Percentiles rank a stretch among this genome's conserved stretches.
Conservation (phyloP, 208 protist species). For the Leishmania gerbilli region DNA sequence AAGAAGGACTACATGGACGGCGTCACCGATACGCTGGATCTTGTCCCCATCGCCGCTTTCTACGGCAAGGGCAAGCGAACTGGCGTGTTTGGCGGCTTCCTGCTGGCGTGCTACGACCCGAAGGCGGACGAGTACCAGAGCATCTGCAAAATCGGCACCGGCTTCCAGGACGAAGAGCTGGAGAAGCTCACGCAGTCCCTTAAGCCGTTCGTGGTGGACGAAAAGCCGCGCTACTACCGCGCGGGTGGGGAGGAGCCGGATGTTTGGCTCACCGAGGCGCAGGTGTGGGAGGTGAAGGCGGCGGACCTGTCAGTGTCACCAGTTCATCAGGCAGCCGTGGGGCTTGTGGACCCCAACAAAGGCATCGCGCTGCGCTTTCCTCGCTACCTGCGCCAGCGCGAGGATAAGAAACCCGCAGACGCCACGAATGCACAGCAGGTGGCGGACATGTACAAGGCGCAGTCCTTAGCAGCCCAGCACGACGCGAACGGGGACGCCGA, state of each 20-base stretch:
- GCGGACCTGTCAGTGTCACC: slow-evolving; percentile 99
- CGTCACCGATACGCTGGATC: slow-evolving; percentile 98
- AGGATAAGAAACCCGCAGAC: slow-evolving; percentile 97
- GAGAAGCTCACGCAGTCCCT: slow-evolving; percentile 70
- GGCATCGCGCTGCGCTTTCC: slow-evolving; percentile 99
- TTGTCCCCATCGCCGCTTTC: slow-evolving; percentile 98
- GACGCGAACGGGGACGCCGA: slow-evolving; percentile 37
- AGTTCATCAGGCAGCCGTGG: slow-evolving; percentile 93
- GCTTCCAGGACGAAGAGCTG: slow-evolving; percentile 96
- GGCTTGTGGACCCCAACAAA: slow-evolving; percentile 82
- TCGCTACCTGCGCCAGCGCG: slow-evolving; percentile 96
- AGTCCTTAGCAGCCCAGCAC: slow-evolving; percentile 64
- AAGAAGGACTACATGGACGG: slow-evolving; percentile 99
- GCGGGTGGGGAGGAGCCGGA: slow-evolving; percentile 78
- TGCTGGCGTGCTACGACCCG: slow-evolving; percentile 98
- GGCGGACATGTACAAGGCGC: slow-evolving; percentile 88
- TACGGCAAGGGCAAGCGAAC: slow-evolving; percentile 98
- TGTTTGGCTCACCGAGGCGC: slow-evolving; percentile 96
- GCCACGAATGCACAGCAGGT: slow-evolving; percentile 95
- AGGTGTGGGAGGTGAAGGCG: slow-evolving; percentile 99
- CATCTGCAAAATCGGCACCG: slow-evolving; percentile 98
- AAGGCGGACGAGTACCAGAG: slow-evolving; percentile 97
- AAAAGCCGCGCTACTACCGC: slow-evolving; percentile 86
- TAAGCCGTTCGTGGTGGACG: slow-evolving; percentile 51
- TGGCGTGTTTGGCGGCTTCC: slow-evolving; percentile 97